Conservation (phyloP, 1,139 yeast species). For the Zygotorulaspora mrakii region DNA sequence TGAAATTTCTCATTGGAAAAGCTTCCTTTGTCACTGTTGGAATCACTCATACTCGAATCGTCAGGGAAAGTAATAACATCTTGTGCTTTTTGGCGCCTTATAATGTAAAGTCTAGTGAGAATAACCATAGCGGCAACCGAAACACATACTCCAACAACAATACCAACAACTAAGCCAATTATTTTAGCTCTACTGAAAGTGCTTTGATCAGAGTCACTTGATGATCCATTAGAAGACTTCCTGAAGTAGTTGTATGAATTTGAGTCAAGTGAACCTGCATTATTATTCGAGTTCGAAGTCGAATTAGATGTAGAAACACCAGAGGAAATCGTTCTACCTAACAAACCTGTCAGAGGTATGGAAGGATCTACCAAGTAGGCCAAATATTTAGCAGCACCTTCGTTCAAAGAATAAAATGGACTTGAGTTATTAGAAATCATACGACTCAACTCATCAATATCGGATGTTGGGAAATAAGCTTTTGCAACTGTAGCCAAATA, state of each 20-base stretch:
- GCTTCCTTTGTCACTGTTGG: conserved; percentile 29
- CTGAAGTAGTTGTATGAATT: conserved; percentile 1
- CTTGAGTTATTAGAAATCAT: conserved; percentile 47
- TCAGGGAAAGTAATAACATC: conserved; percentile 17
- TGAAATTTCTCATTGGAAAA: conserved; percentile 9
- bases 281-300: conserved; percentile 15
- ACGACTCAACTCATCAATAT: conserved; percentile 45
- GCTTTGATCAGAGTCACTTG: conserved; percentile 16
- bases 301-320: conserved; percentile 22
- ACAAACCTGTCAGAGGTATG: conserved; percentile 58
- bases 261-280: conserved; percentile 12
- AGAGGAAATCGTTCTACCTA: too few species aligned
- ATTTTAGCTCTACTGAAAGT: conserved; percentile 37
- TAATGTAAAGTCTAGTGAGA: conserved; percentile 39
- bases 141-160: conserved; percentile 60
- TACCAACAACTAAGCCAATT: conserved; percentile 61
- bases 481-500: conserved; percentile 75
- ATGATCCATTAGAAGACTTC: conserved; percentile 31
- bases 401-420: conserved; percentile 48
- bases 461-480: conserved; percentile 60
- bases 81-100: conserved; percentile 28
- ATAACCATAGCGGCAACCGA: conserved; percentile 52
- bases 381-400: conserved; percentile 45
- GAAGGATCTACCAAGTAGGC: conserved; percentile 58
- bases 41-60: conserved; percentile 33